Conservation (phyloP, 1,139 yeast species). For the Nadsonia starkeyi-henricii region DNA sequence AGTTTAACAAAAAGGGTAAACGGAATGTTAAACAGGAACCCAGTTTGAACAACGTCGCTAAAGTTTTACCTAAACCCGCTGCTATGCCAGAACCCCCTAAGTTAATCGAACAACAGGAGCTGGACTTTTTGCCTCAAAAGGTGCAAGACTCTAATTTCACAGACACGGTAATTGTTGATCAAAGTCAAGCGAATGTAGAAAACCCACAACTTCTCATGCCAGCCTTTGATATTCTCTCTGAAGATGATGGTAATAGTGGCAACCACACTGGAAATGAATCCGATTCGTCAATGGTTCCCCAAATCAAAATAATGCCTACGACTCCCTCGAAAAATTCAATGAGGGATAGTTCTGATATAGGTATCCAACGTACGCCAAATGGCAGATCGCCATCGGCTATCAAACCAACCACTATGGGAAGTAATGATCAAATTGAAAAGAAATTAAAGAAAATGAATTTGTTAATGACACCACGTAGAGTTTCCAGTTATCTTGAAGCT, state of each 20-base stretch:
- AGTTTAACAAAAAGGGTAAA: constrained; percentile 8
- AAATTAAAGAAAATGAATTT: neutral
- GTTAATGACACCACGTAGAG: neutral
- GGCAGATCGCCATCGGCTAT: neutral
- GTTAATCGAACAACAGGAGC: too few relatives aligned
- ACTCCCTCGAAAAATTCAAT: constrained; percentile 6
- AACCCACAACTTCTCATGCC: neutral
- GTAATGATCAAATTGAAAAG: neutral
- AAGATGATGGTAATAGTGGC: constrained; percentile 11
- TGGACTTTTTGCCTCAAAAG: too few relatives aligned
- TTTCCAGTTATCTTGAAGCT: neutral
- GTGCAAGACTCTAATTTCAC: too few relatives aligned
- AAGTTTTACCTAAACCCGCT: too few relatives aligned
- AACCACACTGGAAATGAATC: constrained; percentile 7
- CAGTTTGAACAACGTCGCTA: too few relatives aligned
- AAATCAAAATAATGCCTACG: constrained; percentile 12
- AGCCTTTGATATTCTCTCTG: neutral
- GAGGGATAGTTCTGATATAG: neutral
- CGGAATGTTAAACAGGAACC: constrained; percentile 2
- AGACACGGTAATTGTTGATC: too few relatives aligned
- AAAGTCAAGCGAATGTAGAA: neutral
- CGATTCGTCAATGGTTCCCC: constrained; percentile 6
- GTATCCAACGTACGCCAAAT: neutral
- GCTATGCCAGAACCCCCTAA: too few relatives aligned
- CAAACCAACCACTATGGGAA: neutral